Evolutionary conservation across 106 monocot genomes (phyloP).

Genomic region (Xerophyta viscosa): DNA sequence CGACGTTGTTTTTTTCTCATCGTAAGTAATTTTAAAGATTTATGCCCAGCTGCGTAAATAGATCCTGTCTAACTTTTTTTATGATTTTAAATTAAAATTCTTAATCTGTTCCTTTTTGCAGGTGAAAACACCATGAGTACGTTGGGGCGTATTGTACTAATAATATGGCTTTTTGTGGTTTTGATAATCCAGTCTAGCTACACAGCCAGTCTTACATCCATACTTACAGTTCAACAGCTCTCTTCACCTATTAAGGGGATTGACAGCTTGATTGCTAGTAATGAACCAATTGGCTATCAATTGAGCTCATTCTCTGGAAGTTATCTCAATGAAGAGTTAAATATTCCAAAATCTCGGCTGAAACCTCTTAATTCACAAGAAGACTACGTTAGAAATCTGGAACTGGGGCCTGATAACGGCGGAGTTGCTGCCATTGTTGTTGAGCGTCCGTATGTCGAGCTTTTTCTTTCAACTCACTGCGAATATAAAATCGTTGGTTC

Average conservation of each 20-base stretch:
- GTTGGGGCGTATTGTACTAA: constrained; percentile 8
- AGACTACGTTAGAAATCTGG: constrained; percentile 21
- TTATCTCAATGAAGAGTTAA: constrained; percentile 20
- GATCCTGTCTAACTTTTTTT: no score
- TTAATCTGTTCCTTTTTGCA: neutral
- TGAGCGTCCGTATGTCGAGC: constrained; percentile 29
- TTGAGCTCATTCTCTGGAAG: constrained; percentile 33
- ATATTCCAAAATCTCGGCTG: constrained; percentile 23
- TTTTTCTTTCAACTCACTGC: constrained; percentile 28
- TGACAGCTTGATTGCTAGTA: constrained; percentile 19
- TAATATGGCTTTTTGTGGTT: constrained; percentile 19
- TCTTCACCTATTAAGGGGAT: constrained; percentile 26
- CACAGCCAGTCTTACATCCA: constrained; percentile 14
- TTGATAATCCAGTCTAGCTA: constrained; percentile 13
- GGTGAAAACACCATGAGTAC: constrained; percentile 9
- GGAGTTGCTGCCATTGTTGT: constrained; percentile 31
- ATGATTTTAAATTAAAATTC: no score
- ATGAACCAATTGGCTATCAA: constrained; percentile 30
- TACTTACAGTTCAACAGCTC: constrained; percentile 10
- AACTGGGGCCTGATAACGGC: constrained; percentile 26
- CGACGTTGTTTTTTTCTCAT: constrained; percentile 33
- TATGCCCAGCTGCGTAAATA: no score
- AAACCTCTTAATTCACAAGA: constrained; percentile 21
- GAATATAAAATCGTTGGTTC: constrained; percentile 13
- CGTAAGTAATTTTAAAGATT: constrained; percentile 13